phyloP scores from a whole-genome alignment of 805 yeast species.

The Tetrapisispora iriomotensis region DNA sequence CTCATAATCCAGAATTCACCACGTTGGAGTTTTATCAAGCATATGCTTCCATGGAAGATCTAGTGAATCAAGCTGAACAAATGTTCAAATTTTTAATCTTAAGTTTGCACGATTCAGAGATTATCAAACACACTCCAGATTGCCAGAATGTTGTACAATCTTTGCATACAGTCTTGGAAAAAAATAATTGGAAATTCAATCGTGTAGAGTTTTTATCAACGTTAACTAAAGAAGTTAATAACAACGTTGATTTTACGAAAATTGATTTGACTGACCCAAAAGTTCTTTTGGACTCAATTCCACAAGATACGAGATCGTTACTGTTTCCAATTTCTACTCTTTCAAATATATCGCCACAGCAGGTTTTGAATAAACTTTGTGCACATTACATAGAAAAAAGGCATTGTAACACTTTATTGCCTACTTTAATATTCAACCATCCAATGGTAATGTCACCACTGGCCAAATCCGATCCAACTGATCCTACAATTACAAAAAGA shows the following conservation, averaged over 20 bases:
- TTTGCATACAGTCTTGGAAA: constrained; percentile 5
- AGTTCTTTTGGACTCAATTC: constrained; percentile 7
- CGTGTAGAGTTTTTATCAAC: constrained; percentile 27
- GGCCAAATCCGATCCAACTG: constrained; percentile 51
- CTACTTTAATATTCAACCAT: constrained; percentile 71
- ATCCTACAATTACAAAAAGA: constrained; percentile 43
- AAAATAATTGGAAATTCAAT: constrained; percentile 20
- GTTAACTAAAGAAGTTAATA: constrained; percentile 14
- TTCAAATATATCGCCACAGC: constrained; percentile 37
- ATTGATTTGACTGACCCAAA: constrained; percentile 30
- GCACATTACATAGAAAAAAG: constrained; percentile 54
- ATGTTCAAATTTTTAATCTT: constrained; percentile 36
- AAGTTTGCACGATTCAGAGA: constrained; percentile 17
- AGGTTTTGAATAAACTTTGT: constrained; percentile 55
- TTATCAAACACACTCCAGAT: not conserved
- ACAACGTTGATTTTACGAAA: constrained; percentile 10
- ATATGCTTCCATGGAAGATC: constrained; percentile 53
- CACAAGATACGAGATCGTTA: constrained; percentile 2
- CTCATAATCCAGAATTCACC: constrained; percentile 92
- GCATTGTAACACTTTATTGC: constrained; percentile 36
- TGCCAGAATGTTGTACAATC: not conserved
- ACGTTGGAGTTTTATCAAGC: constrained; percentile 82
- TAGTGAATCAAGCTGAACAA: constrained; percentile 55
- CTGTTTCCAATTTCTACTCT: constrained; percentile 4
- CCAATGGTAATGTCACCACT: constrained; percentile 83